Conservation (phyloP, 2,329 filamentous ascomycete species). For the Beauveria asiatica region DNA sequence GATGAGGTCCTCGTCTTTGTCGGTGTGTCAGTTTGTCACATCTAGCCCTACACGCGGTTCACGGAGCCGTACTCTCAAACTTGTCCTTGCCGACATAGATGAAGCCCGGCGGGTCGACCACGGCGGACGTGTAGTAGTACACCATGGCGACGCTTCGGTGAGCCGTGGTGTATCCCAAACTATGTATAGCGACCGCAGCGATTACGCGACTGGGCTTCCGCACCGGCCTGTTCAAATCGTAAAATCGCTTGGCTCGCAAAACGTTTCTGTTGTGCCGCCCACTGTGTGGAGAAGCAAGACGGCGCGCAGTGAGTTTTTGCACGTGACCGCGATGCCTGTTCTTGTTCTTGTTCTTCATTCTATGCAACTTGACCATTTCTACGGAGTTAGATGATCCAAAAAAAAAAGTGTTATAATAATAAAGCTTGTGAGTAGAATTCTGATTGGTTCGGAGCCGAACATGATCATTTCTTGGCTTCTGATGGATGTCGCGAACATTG, state of each 20-base stretch:
- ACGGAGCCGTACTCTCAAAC: conserved; percentile 72
- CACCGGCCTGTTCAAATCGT: neutral
- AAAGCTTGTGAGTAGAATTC: no score
- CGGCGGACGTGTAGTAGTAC: conserved; percentile 87
- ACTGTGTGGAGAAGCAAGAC: neutral
- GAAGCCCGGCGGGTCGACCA: conserved; percentile 71
- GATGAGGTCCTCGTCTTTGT: conserved; percentile 87
- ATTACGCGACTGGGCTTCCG: neutral
- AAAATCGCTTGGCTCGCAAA: neutral
- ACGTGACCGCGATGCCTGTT: neutral
- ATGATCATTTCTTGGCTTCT: no score
- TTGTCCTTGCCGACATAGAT: conserved; percentile 99
- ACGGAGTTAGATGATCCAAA: no score
- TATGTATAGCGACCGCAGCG: neutral
- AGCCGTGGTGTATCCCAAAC: neutral
- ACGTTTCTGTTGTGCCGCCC: neutral
- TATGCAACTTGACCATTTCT: no score
- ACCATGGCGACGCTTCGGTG: conserved; percentile 55
- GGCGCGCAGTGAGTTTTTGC: neutral
- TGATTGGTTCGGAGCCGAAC: no score
- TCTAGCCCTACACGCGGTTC: neutral
- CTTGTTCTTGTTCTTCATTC: neutral
- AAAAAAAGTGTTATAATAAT: no score
- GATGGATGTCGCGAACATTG: no score
- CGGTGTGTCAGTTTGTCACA: neutral